A percentile compares a stretch with the other conserved stretches of the same genome.
phyloP scores from a whole-genome alignment of 768 basidiomycete species.

The Dentipellis sp. region DNA sequence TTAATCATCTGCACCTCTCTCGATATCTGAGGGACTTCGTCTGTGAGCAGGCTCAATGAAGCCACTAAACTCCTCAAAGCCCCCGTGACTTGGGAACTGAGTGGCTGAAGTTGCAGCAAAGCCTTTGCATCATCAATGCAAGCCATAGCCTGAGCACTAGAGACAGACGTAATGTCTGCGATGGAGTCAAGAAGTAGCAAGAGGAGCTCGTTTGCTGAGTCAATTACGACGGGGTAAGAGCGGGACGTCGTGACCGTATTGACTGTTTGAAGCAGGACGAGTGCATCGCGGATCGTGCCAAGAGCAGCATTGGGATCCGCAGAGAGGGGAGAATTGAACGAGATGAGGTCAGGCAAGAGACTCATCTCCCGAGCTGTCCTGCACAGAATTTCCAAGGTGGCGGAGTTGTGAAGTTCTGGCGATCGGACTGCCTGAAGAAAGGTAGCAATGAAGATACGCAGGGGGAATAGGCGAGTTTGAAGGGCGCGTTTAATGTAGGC shows the following conservation, averaged over 20 bases:
- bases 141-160: conserved; percentile 7
- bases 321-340: conserved; percentile 43
- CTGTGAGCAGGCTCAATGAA: conserved; percentile 10
- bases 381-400: conserved; percentile 65
- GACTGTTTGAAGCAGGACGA: conserved; percentile 8
- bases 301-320: conserved; percentile 42
- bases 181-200: conserved; percentile 5
- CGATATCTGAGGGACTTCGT: conserved; percentile 7
- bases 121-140: conserved; percentile 12
- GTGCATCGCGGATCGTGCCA: conserved; percentile 30
- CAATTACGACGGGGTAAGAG: conserved; percentile 7
- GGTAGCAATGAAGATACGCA: conserved; percentile 51
- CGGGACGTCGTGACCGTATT: no score
- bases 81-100: conserved; percentile 6
- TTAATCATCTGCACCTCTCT: conserved; percentile 5
- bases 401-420: conserved; percentile 49
- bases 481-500: conserved; percentile 58
- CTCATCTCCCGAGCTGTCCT: conserved; percentile 55
- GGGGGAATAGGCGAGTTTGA: conserved; percentile 43
- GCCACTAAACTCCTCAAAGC: conserved; percentile 12
- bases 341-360: conserved; percentile 47
- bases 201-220: conserved; percentile 9
- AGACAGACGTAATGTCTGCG: conserved; percentile 6
- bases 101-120: conserved; percentile 9
- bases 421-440: conserved; percentile 62